Evolutionary conservation across 257 asterid genomes (phyloP), one percentile per base, ranked within the genome.

Genomic region (Paraleonurus japonicus): DNA sequence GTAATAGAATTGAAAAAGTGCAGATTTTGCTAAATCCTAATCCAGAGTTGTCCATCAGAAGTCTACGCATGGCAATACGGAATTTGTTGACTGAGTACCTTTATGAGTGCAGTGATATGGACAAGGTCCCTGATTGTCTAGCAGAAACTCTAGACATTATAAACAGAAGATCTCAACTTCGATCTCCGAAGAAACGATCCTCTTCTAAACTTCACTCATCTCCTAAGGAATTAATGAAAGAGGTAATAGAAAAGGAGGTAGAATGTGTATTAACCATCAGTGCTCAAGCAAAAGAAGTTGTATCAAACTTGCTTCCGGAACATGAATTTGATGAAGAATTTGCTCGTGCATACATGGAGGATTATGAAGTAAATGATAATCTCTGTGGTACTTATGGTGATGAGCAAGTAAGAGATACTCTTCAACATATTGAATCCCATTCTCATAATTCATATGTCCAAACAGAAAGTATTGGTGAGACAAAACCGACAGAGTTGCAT

Each of bases 211-310:
- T 4, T 33, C 43, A 13, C 61, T 73, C 55, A 20, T 69, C 80
- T 70, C 47, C 80, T 73, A 74, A 67, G 67, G 79, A 73, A n/a
- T 23, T 45, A 51, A 23, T 67, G 74, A 73, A 81, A 54, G 85
- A 85, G 61, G 84, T 73, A 51, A 75, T 88, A 32, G 85, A 78
- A 58, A 79, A 83, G 16, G 98, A 94, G 80, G 75, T 87, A 15
- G 92, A 88, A 70, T 76, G 66, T 69, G 80, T 92, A 30, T 77
- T 88, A 65, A 68, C 67, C 71, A 22, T 92, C 60, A 89, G 97
- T 80, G 95, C 98, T 81, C 95, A 88, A 83, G 85, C 82, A 28
- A 95, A 89, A 83, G 93, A 85, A 81, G 82, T 89, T 75, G 77
- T 88, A 7, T 82, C 85, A 80, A 84, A 85, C 76, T 61, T 73